A percentile compares a stretch with the other conserved stretches of the same genome.
phyloP scores from a whole-genome alignment of 495 filamentous ascomycete species.

The Aspergillus homomorphus region DNA sequence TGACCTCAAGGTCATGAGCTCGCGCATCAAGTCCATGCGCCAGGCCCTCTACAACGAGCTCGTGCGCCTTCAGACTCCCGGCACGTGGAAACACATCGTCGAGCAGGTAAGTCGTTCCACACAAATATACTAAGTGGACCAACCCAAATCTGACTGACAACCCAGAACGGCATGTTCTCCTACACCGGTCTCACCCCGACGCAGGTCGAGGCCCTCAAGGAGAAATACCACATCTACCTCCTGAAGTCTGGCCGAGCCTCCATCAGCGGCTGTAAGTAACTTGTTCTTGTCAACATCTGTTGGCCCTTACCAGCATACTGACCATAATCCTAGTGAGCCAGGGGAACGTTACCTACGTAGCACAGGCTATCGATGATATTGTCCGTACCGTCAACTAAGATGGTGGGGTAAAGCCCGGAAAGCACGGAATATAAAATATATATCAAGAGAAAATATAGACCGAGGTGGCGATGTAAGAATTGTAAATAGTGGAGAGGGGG shows the following conservation, averaged over 20 bases:
- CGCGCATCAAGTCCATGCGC: conserved; percentile 50
- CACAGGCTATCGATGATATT: conserved; percentile 45
- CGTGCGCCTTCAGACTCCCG: conserved; percentile 41
- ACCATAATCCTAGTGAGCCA: conserved; percentile 45
- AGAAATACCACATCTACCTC: conserved; percentile 50
- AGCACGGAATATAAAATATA: not conserved
- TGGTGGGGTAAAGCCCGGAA: not conserved
- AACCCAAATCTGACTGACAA: not conserved
- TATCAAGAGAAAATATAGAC: not conserved
- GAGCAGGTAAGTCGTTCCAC: conserved; percentile 35
- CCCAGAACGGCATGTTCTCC: conserved; percentile 52
- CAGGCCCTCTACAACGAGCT: conserved; percentile 44
- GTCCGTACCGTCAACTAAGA: conserved; percentile 41
- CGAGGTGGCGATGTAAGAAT: not conserved
- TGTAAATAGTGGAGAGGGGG: not conserved
- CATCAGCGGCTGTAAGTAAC: conserved; percentile 45
- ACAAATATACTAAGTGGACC: not conserved
- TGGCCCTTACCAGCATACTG: conserved; percentile 4
- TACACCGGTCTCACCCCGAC: conserved; percentile 47
- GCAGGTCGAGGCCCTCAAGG: conserved; percentile 45
- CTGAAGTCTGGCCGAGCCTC: conserved; percentile 48
- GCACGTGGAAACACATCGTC: conserved; percentile 50
- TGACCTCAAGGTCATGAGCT: conserved; percentile 50
- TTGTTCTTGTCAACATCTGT: not conserved
- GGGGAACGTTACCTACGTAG: conserved; percentile 49